A percentile compares a stretch with the other conserved stretches of the same genome.
Evolutionary conservation across 768 basidiomycete genomes (phyloP).

Genomic region (Kockovaella imperatae): DNA sequence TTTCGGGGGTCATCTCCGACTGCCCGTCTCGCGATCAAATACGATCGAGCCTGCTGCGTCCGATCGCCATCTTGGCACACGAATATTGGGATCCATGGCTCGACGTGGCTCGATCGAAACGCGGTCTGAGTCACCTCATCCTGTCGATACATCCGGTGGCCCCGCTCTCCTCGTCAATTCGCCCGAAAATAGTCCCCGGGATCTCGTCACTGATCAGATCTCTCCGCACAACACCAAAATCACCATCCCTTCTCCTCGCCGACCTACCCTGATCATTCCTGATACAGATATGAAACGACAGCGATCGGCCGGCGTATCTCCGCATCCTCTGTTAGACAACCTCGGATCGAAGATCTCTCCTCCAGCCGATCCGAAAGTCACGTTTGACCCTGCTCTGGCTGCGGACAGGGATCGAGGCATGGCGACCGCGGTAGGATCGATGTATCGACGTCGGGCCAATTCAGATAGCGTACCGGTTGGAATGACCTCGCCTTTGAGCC

Average conservation of each 20-base stretch:
- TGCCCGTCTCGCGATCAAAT: conserved; percentile 12
- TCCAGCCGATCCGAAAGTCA: conserved; percentile 17
- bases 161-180: neutral
- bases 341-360: conserved; percentile 2
- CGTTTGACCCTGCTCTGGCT: conserved; percentile 15
- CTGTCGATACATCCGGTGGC: neutral
- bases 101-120: too few species aligned
- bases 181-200: conserved; percentile 1
- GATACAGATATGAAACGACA: neutral
- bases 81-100: too few species aligned
- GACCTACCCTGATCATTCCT: neutral
- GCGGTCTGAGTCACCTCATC: neutral
- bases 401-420: neutral
- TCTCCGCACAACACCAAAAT: too few species aligned
- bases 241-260: neutral
- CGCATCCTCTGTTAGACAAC: conserved; percentile 12
- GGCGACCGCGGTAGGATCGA: neutral
- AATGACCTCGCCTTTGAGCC: too few species aligned
- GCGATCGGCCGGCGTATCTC: neutral
- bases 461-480: conserved; percentile 6
- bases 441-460: conserved; percentile 3
- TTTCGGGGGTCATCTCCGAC: conserved; percentile 20
- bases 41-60: conserved; percentile 22
- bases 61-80: too few species aligned
- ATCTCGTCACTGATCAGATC: neutral